Base-by-base conservation (phyloP, 768 basidiomycete genomes). In the Auriculariales sp. region DNA sequence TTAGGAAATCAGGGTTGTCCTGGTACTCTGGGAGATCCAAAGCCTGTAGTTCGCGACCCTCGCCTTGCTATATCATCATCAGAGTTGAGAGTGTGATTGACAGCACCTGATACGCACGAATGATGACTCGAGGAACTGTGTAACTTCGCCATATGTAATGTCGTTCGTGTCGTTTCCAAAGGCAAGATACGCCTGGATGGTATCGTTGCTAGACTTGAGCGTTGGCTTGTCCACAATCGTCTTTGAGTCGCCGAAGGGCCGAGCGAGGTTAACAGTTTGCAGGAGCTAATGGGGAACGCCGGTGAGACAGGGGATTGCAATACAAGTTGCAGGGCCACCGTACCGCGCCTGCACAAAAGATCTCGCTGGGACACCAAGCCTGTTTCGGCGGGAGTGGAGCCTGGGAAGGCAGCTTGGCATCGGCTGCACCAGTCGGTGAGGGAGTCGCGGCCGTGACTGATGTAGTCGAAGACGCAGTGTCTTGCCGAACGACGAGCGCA, bases 211-310 rank as follows among this genome's bases (percentile, higher is more conserved):
- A 0, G 72, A 63, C 56, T 80, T 78, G 58, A 68, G 72, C 1
- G 91, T 94, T 2, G 91, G 91, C 71, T 92, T 70, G 70, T 94
- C 92, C 6, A 85, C 84, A 61, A 94, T 81, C 0, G 87, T 92
- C 66, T 95, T 94, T 42, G 81, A 78, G 63, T 95, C 92, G 0
- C 72, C 61, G 59, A 73, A 95, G 25, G 84, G 65, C 34, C 72
- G 61, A 0, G 90, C 88, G 53, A 94, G 56, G 61, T 90, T 83
- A 53, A 93, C 79, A 1, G 86, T 83, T 74, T 94, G 90, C 24
- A 95, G 69, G 7, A 90, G 59, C 86, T 89, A 56, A 28, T 3
- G 10, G 50, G 35, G 50, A 49, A 54, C n/a, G 52, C 54, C 6
- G 46, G 51, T 5, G 31, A 49, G 52, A 35, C 2, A 50, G 35